Evolutionary conservation across 2,329 filamentous ascomycete genomes (phyloP).

Genomic region (Aureobasidium melanogenum): DNA sequence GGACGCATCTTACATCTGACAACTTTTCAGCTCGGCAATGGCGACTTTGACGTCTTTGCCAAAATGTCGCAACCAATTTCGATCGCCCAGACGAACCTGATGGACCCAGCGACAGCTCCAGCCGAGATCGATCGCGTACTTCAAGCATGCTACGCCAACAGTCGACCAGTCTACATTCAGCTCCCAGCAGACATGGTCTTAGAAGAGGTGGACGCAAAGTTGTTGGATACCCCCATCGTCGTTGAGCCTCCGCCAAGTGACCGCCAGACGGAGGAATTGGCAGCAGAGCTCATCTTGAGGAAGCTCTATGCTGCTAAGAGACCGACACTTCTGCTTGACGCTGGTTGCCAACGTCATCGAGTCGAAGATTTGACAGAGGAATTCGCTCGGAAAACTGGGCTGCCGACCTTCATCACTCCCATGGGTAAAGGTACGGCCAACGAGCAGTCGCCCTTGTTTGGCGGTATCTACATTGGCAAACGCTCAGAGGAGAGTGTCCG

Average conservation of each 20-base stretch:
- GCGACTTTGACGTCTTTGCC: constrained; percentile 74
- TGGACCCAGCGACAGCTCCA: constrained; percentile 60
- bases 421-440: constrained; percentile 46
- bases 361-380: constrained; percentile 42
- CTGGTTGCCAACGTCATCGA: constrained; percentile 62
- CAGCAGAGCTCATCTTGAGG: constrained; percentile 69
- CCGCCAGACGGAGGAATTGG: constrained; percentile 66
- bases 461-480: constrained; percentile 30
- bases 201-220: constrained; percentile 64
- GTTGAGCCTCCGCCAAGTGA: constrained; percentile 58
- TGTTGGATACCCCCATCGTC: constrained; percentile 63
- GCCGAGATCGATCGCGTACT: constrained; percentile 70
- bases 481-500: constrained; percentile 16
- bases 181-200: constrained; percentile 73
- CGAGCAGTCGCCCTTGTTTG: constrained; percentile 36
- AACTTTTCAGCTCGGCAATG: constrained; percentile 28
- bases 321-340: constrained; percentile 74
- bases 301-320: constrained; percentile 64
- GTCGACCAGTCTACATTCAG: constrained; percentile 74
- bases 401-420: constrained; percentile 41
- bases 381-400: constrained; percentile 35
- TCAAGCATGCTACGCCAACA: constrained; percentile 62
- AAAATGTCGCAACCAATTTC: constrained; percentile 69
- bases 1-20: no score
- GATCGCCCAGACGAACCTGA: constrained; percentile 61